Percentiles rank a stretch among this genome's conserved stretches.
Conservation (phyloP, 495 filamentous ascomycete species). For the Aspergillus carlsbadensis region DNA sequence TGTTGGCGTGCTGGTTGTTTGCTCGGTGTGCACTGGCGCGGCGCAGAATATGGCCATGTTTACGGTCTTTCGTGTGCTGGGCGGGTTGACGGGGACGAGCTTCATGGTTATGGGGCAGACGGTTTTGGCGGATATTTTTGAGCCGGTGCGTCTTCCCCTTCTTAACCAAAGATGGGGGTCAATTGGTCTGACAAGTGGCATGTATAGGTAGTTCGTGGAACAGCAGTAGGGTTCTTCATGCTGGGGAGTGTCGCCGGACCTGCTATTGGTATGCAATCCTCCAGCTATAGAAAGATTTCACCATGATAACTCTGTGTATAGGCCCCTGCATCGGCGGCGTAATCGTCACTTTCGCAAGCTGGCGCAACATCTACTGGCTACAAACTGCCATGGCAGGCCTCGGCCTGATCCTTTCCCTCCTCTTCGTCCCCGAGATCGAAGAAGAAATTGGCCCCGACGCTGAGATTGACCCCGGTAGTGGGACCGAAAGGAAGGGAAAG, state of each 20-base stretch:
- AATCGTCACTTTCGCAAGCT: slow-evolving; percentile 55
- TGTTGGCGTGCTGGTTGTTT: slow-evolving; percentile 36
- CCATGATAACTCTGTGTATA: slow-evolving; percentile 7
- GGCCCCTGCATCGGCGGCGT: slow-evolving; percentile 49
- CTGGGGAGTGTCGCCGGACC: slow-evolving; percentile 54
- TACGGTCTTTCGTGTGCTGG: slow-evolving; percentile 39
- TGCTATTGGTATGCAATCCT: slow-evolving; percentile 44
- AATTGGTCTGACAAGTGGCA: background rate
- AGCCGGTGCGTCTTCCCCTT: slow-evolving; percentile 32
- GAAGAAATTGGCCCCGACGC: slow-evolving; percentile 8
- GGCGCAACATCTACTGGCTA: slow-evolving; percentile 60
- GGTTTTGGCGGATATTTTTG: slow-evolving; percentile 47
- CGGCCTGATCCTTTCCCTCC: slow-evolving; percentile 34
- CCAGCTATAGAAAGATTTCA: background rate
- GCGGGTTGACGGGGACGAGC: slow-evolving; percentile 43
- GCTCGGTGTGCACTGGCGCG: slow-evolving; percentile 34
- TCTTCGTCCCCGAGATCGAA: slow-evolving; percentile 41
- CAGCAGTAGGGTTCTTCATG: slow-evolving; percentile 55
- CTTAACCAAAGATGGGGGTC: slow-evolving; percentile 5
- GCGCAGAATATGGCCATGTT: slow-evolving; percentile 37
- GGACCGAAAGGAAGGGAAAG: no score
- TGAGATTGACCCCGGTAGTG: no score
- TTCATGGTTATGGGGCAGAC: slow-evolving; percentile 51
- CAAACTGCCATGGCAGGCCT: slow-evolving; percentile 42
- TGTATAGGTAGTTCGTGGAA: slow-evolving; percentile 52